Evolutionary conservation across 2,329 filamentous ascomycete species (phyloP).

Genomic region (Exophiala aquamarina): DNA sequence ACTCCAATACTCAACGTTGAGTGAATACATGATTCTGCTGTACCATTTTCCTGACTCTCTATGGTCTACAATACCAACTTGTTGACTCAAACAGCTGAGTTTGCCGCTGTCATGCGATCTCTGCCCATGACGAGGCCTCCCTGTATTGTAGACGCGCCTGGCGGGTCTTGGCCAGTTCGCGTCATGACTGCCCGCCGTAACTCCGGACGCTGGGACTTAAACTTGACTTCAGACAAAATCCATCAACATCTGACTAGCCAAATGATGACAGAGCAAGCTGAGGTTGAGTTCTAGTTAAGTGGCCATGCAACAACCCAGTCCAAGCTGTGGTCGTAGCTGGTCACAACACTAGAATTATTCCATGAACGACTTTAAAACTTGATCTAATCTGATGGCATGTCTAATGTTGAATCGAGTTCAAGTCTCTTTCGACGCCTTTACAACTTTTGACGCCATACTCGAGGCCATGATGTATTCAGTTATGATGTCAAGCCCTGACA

Average conservation of each 20-base stretch:
- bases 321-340: conserved; percentile 15
- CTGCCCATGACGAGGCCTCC: too few relatives aligned
- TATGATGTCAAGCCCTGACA: conserved; percentile 44
- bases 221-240: too few relatives aligned
- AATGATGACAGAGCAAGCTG: conserved; percentile 38
- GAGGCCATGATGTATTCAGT: conserved; percentile 25
- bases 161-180: too few relatives aligned
- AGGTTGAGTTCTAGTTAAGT: conserved; percentile 12
- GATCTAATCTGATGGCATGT: conserved; percentile 59
- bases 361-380: conserved; percentile 56
- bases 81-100: too few relatives aligned
- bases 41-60: too few relatives aligned
- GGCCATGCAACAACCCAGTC: conserved; percentile 16
- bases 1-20: too few relatives aligned
- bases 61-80: too few relatives aligned
- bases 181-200: too few relatives aligned
- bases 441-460: conserved; percentile 14
- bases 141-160: too few relatives aligned
- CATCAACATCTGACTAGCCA: conserved; percentile 18
- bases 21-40: too few relatives aligned
- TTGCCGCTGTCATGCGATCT: too few relatives aligned
- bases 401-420: background rate
- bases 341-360: conserved; percentile 19
- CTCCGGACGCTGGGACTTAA: too few relatives aligned
- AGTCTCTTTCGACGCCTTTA: conserved; percentile 2